phyloP scores from a whole-genome alignment of 768 basidiomycete genomes.

The Leccinum subtestaceum region DNA sequence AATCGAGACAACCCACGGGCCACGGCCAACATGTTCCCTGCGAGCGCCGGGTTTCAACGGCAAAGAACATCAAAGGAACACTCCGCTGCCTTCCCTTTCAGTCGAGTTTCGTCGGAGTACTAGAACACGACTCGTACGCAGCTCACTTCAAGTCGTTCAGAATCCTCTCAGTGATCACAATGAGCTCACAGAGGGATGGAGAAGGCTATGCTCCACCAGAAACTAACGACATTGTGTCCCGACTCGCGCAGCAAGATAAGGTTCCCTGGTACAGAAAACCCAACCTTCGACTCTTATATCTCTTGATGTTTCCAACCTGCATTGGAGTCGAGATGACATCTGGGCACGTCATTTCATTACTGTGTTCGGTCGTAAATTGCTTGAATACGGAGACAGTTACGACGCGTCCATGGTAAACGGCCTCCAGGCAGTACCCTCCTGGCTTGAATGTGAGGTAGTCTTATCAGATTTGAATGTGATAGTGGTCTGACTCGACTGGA shows the following conservation, averaged over 20 bases:
- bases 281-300: conserved; percentile 18
- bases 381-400: not conserved
- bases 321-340: not conserved
- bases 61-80: not conserved
- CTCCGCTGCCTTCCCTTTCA: no score
- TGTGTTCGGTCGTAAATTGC: conserved; percentile 17
- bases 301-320: not conserved
- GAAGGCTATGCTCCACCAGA: not conserved
- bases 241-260: not conserved
- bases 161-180: not conserved
- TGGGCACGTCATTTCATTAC: not conserved
- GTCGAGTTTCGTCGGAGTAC: no score
- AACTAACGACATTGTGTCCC: conserved; percentile 3
- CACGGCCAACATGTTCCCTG: no score
- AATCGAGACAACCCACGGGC: no score
- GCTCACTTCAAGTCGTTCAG: not conserved
- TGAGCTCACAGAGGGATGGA: not conserved
- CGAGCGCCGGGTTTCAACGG: no score
- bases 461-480: no score
- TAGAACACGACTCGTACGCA: not conserved
- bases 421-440: not conserved
- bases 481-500: no score
- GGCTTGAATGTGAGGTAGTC: not conserved
- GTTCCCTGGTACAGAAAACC: conserved; percentile 55
- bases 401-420: not conserved